Conservation (phyloP, 192 early-diverging fungal genomes). For the Umbelopsis ramanniana region DNA sequence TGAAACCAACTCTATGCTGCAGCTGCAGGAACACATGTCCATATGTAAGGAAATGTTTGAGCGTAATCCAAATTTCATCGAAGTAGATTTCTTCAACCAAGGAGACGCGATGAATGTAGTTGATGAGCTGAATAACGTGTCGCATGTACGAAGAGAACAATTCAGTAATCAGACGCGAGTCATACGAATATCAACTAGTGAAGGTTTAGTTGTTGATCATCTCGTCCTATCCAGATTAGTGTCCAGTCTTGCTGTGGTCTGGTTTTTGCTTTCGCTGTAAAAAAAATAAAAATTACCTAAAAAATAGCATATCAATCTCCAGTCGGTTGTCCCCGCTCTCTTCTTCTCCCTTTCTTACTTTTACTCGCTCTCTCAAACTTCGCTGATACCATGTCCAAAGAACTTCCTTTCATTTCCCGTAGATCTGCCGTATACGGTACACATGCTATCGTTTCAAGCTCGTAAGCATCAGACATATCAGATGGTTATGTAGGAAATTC, state of each 20-base stretch:
- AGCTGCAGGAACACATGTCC: slow-evolving; percentile 54
- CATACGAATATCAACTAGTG: background rate
- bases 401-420: slow-evolving; percentile 44
- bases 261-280: no score
- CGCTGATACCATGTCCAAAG: background rate
- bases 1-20: slow-evolving; percentile 53
- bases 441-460: slow-evolving; percentile 66
- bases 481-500: background rate
- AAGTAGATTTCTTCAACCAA: slow-evolving; percentile 71
- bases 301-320: background rate
- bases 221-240: no score
- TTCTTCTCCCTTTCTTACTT: background rate
- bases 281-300: background rate
- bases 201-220: background rate
- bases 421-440: slow-evolving; percentile 61
- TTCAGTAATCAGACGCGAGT: background rate
- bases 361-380: background rate
- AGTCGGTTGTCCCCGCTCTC: background rate
- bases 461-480: slow-evolving; percentile 24
- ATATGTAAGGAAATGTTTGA: slow-evolving; percentile 45
- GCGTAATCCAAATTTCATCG: slow-evolving; percentile 65
- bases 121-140: slow-evolving; percentile 59
- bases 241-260: no score
- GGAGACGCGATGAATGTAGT: slow-evolving; percentile 54
- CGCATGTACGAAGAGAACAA: slow-evolving; percentile 17